phyloP scores from a whole-genome alignment of 2,329 filamentous ascomycete species.

The Claviceps capensis region DNA sequence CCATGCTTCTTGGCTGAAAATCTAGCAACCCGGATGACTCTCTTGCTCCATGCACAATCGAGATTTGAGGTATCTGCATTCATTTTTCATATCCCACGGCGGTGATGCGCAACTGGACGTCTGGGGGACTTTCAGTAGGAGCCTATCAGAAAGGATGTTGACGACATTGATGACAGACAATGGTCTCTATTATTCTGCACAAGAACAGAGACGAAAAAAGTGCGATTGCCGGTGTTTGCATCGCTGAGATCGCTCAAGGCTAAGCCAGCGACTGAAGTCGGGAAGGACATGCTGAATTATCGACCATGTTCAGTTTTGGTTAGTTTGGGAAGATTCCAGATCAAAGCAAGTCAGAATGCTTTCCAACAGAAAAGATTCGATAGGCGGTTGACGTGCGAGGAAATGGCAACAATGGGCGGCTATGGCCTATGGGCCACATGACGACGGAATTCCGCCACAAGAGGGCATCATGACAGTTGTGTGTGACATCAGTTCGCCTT shows the following conservation, averaged over 20 bases:
- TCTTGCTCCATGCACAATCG: slow-evolving; percentile 36
- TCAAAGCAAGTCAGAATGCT: background rate
- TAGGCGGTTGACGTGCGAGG: background rate
- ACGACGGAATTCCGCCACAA: too few species aligned
- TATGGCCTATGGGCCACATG: too few species aligned
- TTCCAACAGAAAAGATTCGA: background rate
- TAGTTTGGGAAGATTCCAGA: background rate
- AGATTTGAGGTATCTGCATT: slow-evolving; percentile 33
- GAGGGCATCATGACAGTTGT: too few species aligned
- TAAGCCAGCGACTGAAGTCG: slow-evolving; percentile 26
- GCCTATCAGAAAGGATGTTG: background rate
- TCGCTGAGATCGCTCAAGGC: slow-evolving; percentile 32
- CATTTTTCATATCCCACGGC: slow-evolving; percentile 32
- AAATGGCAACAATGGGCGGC: background rate
- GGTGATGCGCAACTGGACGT: slow-evolving; percentile 33
- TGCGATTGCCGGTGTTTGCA: background rate
- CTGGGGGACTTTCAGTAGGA: background rate
- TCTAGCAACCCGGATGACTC: slow-evolving; percentile 33
- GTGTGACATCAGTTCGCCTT: too few species aligned
- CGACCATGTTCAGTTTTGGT: too few species aligned
- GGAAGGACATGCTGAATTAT: slow-evolving; percentile 11
- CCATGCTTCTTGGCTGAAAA: slow-evolving; percentile 25
- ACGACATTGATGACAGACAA: background rate
- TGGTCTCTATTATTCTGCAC: background rate
- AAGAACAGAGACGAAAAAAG: background rate